Evolutionary conservation across 345 rosid species (phyloP), one percentile per base, ranked within the genome.

Genomic region (Moringa oleifera): DNA sequence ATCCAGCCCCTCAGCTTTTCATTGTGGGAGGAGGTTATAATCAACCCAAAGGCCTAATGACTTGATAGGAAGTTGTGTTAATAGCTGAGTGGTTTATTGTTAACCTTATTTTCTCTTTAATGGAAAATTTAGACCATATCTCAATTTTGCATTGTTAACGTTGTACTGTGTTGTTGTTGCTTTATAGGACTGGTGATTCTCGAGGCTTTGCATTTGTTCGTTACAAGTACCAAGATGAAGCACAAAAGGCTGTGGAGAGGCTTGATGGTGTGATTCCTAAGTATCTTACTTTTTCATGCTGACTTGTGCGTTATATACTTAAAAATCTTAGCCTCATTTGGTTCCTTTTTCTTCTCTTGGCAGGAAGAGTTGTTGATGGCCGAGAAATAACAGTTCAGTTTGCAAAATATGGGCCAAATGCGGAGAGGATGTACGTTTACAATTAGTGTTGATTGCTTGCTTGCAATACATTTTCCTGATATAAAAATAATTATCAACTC

Each of bases 401-500:
- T 72, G 96, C 99, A 0, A 94, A 94, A 55, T 90, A 94, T 61
- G 99, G 99, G n/a, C 97, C 99, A 11, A 86, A 88, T 79, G 96
- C 99, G 25, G 98, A 90, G 77, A 84, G 79, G 68, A 93, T 90
- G 98, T 93, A 75, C 77, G 96, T 64, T 19, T 28, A 59, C 19
- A 21, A 6, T n/a, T 55, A 8, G 16, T 55, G 58, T 12, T 51
- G 20, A 47, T 22, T 75, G 0, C 46, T 24, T 62, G n/a, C 21
- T 50, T 50, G 53, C 16, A 5, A 17, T 50, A 0, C n/a, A 16
- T 17, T 50, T 50, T n/a, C n/a, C n/a, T n/a, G n/a, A n/a, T n/a
- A n/a, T n/a, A n/a, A n/a, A n/a, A n/a, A n/a, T n/a, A n/a, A n/a
- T n/a, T n/a, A n/a, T n/a, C n/a, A n/a, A 28, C 33, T 28, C 5